Evolutionary conservation across 1,284 basidiomycete genomes (phyloP).

Genomic region (Ustilago tritici): DNA sequence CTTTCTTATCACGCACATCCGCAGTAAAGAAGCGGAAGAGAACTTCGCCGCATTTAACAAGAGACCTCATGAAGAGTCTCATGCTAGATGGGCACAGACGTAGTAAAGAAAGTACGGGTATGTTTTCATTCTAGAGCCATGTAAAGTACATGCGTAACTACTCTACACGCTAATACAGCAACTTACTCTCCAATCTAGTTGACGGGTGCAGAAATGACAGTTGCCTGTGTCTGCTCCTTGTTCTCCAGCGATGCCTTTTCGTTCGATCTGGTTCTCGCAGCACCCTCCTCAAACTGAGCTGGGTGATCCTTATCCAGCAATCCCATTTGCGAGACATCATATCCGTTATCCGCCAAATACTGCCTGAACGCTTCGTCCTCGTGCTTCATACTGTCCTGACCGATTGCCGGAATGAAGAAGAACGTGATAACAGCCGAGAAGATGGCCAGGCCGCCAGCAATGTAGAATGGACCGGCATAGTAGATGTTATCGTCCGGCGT

Average conservation of each 20-base stretch:
- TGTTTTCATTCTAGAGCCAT: neutral
- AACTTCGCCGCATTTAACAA: neutral
- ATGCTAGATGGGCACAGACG: neutral
- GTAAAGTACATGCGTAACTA: neutral
- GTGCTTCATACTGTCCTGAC: conserved; percentile 80
- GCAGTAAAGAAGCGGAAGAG: no score
- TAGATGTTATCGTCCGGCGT: conserved; percentile 32
- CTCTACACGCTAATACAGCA: neutral
- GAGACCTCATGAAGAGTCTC: neutral
- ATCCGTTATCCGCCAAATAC: conserved; percentile 56
- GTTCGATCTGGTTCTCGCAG: conserved; percentile 18
- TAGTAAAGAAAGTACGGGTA: neutral
- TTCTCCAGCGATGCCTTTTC: conserved; percentile 27
- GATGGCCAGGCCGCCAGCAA: conserved; percentile 77
- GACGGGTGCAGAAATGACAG: conserved; percentile 18
- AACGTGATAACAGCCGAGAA: conserved; percentile 81
- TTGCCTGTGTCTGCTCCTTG: conserved; percentile 11
- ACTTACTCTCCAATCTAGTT: conserved; percentile 1
- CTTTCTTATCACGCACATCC: no score
- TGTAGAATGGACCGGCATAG: conserved; percentile 68
- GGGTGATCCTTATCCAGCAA: conserved; percentile 28
- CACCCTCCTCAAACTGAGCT: conserved; percentile 33
- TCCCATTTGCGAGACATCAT: conserved; percentile 62
- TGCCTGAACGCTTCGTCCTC: conserved; percentile 77
- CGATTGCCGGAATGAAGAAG: conserved; percentile 81